Evolutionary conservation across 2,329 filamentous ascomycete species (phyloP).

Genomic region (Aspergillus aculeatinus): DNA sequence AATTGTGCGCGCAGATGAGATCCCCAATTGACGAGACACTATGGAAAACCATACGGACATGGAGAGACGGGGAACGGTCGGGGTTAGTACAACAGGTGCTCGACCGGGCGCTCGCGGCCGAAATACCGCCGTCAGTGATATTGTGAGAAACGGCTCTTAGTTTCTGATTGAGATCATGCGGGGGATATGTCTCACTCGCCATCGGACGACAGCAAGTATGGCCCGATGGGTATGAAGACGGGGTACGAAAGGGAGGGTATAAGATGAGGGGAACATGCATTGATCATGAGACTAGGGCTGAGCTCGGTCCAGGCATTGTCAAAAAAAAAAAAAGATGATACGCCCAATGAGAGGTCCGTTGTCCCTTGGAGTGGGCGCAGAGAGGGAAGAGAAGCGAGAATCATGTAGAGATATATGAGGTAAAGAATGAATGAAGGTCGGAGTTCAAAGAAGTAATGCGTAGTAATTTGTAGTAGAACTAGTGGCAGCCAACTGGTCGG

Average conservation of each 20-base stretch:
- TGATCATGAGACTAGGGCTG: conserved; percentile 2
- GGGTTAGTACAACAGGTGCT: conserved; percentile 36
- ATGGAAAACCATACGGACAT: conserved; percentile 27
- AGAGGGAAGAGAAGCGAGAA: background rate
- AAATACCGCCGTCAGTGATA: conserved; percentile 3
- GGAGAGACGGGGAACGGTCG: conserved; percentile 43
- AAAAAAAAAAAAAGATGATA: background rate
- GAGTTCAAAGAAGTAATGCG: too few relatives aligned
- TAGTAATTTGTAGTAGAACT: too few relatives aligned
- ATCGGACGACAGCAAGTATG: background rate
- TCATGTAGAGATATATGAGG: too few relatives aligned
- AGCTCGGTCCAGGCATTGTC: background rate
- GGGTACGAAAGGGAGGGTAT: background rate
- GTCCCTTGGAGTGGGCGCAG: background rate
- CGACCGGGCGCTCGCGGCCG: conserved; percentile 28
- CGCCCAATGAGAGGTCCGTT: background rate
- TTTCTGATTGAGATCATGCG: background rate
- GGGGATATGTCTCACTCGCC: background rate
- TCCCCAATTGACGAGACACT: conserved; percentile 23
- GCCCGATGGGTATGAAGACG: background rate
- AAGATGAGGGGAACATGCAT: background rate
- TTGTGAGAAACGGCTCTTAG: conserved; percentile 1
- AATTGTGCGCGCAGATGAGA: conserved; percentile 24
- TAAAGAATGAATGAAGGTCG: background rate
- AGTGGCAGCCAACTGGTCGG: too few relatives aligned